phyloP scores from a whole-genome alignment of 2,329 filamentous ascomycete genomes.

The Trichoderma breve region DNA sequence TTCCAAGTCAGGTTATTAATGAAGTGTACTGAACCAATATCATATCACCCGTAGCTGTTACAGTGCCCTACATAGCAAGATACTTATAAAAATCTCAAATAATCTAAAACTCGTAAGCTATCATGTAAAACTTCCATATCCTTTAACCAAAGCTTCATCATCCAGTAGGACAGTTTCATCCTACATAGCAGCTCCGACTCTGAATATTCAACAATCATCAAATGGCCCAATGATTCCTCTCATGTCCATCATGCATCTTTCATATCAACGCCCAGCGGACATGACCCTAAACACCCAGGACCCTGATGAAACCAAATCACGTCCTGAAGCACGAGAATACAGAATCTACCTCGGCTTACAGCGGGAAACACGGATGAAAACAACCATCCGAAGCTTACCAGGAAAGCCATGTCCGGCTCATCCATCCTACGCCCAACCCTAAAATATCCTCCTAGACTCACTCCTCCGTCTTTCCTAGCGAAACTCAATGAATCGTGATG shows the following conservation, averaged over 20 bases:
- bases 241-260: neutral
- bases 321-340: neutral
- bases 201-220: neutral
- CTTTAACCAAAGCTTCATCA: neutral
- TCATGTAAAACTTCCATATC: neutral
- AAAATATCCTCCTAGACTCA: neutral
- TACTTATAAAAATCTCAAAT: neutral
- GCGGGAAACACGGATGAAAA: neutral
- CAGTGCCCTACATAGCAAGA: too few relatives aligned
- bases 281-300: neutral
- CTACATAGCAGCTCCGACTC: neutral
- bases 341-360: neutral
- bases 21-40: neutral
- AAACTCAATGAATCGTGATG: neutral
- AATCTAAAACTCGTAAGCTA: neutral
- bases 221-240: neutral
- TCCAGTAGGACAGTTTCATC: neutral
- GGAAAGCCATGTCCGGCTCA: neutral
- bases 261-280: neutral
- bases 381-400: neutral
- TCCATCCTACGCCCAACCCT: neutral
- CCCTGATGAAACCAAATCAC: neutral
- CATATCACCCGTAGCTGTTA: neutral
- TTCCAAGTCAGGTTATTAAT: neutral
- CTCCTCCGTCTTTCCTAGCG: neutral